Base-by-base conservation (phyloP, 331 rosid species). In the Telfairia occidentalis region DNA sequence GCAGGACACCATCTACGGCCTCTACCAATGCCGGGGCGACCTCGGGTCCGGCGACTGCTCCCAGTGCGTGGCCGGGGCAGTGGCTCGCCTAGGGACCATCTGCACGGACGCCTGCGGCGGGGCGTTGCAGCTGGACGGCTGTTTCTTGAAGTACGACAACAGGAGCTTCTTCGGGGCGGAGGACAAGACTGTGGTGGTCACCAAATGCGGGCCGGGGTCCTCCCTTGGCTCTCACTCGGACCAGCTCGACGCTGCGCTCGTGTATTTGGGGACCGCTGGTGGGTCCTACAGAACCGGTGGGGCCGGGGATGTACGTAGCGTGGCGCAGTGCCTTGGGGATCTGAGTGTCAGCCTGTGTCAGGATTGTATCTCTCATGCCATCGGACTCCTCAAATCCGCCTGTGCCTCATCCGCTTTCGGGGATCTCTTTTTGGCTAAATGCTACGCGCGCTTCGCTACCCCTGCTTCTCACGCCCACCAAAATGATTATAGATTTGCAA, bases 1-100 rank as follows among this genome's bases (percentile, higher is more conserved):
- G 2, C 66, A 80, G 11, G 78, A 80, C 87, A 73, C 89, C 77
- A 71, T 90, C 50, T 86, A 77, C 81, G 96, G 90, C 75, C 88
- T 92, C 78, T 95, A 76, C 83, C 99, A 95, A 84, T 95, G 99
- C 85, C 97, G 94, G 3, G 97, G 97, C 0, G 92, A 95, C 84
- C 84, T 95, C 54, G 6, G 5, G 79, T 16, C 42, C 67, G 69
- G 19, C 72, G 92, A 86, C 76, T 95, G 99, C 87, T 71, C 83
- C 0, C 75, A 59, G 24, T 95, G 99, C 75, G 86, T 95, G 2
- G 4, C 82, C 0, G 86, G 81, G 15, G 87, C 94, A 0, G 89
- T 89, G 15, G 81, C 76, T n/a, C 97, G 85, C 9, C 85, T 95
- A 32, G 92, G 94, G 16, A 82, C 88, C 0, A 63, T 90, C 40